A percentile compares a stretch with the other conserved stretches of the same genome.
Evolutionary conservation across 169 alveolate species (phyloP).

Genomic region (Plasmodium vivax): DNA sequence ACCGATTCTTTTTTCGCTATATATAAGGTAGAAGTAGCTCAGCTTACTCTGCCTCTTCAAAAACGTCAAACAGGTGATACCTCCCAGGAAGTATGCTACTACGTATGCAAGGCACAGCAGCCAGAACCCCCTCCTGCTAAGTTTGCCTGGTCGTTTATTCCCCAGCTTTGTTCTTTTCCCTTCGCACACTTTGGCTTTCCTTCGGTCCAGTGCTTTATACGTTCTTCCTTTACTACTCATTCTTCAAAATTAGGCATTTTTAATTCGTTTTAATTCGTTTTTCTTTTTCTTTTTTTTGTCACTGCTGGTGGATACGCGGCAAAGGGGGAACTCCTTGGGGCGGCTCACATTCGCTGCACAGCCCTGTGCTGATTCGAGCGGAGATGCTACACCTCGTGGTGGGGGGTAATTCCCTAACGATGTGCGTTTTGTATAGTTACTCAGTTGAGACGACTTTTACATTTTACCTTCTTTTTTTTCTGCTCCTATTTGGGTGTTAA

Average conservation of each 20-base stretch:
- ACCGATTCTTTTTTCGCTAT: not conserved
- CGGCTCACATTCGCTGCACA: not conserved
- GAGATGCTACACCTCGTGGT: not conserved
- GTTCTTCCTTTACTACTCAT: conserved; percentile 38
- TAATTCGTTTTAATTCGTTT: not conserved
- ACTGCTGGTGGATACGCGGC: not conserved
- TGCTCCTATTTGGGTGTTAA: not conserved
- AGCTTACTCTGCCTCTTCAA: conserved; percentile 3
- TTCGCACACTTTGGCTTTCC: not conserved
- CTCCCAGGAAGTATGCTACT: not conserved
- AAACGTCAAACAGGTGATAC: conserved; percentile 2
- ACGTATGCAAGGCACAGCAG: not conserved
- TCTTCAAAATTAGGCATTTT: conserved; percentile 48
- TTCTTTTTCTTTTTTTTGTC: not conserved
- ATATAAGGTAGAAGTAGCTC: conserved; percentile 2
- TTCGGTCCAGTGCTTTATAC: conserved; percentile 5
- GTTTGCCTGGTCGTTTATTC: not conserved
- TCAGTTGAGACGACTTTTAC: not conserved
- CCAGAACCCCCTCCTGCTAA: not conserved
- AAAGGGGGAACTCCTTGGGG: not conserved
- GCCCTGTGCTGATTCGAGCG: not conserved
- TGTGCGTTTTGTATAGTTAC: not conserved
- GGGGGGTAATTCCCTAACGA: not conserved
- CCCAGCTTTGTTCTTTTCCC: conserved; percentile 7
- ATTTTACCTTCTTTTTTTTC: not conserved